Percentiles rank a stretch among this genome's conserved stretches.
phyloP scores from a whole-genome alignment of 371 early-diverging fungal species.

The Mucor lusitanicus region DNA sequence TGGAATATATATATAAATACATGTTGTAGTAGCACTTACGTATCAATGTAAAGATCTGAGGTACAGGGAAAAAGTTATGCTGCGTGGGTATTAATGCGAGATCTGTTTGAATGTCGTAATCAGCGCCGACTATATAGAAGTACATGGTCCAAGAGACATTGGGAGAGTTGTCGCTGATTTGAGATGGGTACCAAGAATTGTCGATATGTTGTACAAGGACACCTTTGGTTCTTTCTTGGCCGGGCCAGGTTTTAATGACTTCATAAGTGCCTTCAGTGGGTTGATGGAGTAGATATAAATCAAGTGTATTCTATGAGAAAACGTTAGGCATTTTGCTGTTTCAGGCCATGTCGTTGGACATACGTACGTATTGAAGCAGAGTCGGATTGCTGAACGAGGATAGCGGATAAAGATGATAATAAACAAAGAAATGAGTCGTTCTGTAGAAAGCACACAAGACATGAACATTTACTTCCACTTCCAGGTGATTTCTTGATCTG shows the following conservation, averaged over 20 bases:
- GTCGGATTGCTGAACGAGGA: slow-evolving; percentile 22
- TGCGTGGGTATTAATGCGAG: slow-evolving; percentile 27
- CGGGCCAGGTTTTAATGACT: slow-evolving; percentile 28
- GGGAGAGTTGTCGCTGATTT: slow-evolving; percentile 21
- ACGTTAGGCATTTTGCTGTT: background rate
- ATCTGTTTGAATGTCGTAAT: slow-evolving; percentile 27
- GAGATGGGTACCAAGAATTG: slow-evolving; percentile 37
- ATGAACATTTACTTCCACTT: slow-evolving; percentile 39
- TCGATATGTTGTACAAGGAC: slow-evolving; percentile 32
- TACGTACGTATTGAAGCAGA: slow-evolving; percentile 25
- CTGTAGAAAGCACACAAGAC: background rate
- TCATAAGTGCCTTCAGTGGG: slow-evolving; percentile 12
- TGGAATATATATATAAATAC: slow-evolving; percentile 3
- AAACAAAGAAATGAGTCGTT: background rate
- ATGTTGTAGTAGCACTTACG: slow-evolving; percentile 19
- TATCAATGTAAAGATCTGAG: slow-evolving; percentile 35
- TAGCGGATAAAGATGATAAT: background rate
- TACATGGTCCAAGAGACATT: slow-evolving; percentile 34
- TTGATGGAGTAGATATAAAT: slow-evolving; percentile 33
- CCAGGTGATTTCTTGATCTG: slow-evolving; percentile 45
- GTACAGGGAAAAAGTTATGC: slow-evolving; percentile 32
- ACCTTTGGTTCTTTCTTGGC: slow-evolving; percentile 22
- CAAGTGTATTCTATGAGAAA: slow-evolving; percentile 21
- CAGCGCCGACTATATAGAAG: slow-evolving; percentile 30
- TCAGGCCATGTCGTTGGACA: background rate